Evolutionary conservation across 352 stramenopile genomes (phyloP).

Genomic region (Phytophthora chlamydospora): DNA sequence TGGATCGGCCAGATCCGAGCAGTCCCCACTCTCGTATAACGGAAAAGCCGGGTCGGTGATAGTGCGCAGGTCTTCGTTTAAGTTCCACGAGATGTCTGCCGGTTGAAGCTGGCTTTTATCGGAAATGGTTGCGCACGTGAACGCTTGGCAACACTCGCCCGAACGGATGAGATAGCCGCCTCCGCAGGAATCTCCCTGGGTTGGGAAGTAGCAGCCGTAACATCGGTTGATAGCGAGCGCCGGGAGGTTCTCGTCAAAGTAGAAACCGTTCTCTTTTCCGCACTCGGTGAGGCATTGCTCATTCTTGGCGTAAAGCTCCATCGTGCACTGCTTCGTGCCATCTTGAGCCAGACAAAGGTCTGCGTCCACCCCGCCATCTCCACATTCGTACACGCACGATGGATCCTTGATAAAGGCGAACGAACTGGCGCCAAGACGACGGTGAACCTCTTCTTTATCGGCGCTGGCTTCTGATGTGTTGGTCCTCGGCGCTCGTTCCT

Average conservation of each 20-base stretch:
- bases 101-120: background rate
- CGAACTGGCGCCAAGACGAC: background rate
- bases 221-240: background rate
- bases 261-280: background rate
- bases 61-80: background rate
- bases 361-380: background rate
- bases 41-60: background rate
- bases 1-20: background rate
- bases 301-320: background rate
- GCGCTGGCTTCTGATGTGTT: background rate
- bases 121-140: background rate
- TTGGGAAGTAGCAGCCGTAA: background rate
- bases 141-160: background rate
- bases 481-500: background rate
- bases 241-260: background rate
- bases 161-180: no score
- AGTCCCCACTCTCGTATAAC: slow-evolving; percentile 1
- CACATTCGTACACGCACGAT: background rate
- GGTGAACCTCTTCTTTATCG: background rate
- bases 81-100: background rate
- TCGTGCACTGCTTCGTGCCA: background rate
- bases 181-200: background rate
- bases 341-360: background rate
- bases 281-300: background rate
- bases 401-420: background rate